Evolutionary conservation across 768 basidiomycete genomes (phyloP).

Genomic region (Phlebiopsis gigantea): DNA sequence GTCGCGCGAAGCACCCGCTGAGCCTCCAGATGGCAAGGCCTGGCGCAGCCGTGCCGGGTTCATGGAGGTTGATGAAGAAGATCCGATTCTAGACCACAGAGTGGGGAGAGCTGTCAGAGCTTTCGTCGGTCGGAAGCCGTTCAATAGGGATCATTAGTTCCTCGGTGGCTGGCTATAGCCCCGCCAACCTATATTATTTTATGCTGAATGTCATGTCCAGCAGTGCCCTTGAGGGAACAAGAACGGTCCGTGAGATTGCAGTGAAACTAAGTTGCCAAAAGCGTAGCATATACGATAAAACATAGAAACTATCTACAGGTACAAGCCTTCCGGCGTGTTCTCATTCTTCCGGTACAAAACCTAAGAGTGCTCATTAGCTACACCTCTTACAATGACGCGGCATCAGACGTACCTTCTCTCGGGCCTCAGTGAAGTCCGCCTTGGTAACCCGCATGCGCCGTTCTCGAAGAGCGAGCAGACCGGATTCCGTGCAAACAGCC

Average conservation of each 20-base stretch:
- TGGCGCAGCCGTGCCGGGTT: conserved; percentile 15
- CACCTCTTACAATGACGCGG: neutral
- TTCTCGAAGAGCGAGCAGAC: conserved; percentile 89
- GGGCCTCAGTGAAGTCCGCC: conserved; percentile 81
- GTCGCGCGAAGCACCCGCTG: conserved; percentile 34
- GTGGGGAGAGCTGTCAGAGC: conserved; percentile 36
- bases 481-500: conserved; percentile 98
- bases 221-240: neutral
- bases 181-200: neutral
- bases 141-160: conserved; percentile 1
- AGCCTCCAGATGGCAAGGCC: conserved; percentile 16
- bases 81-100: conserved; percentile 17
- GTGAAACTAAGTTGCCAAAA: neutral
- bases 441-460: conserved; percentile 93
- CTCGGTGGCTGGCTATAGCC: too few species aligned
- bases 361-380: conserved; percentile 30
- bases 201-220: neutral
- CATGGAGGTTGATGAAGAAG: conserved; percentile 6
- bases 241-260: neutral
- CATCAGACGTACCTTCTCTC: conserved; percentile 73
- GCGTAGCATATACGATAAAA: neutral
- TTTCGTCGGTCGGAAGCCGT: conserved; percentile 35
- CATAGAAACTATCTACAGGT: conserved; percentile 45
- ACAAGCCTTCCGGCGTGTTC: conserved; percentile 87
- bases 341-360: conserved; percentile 96